Evolutionary conservation across 495 filamentous ascomycete species (phyloP).

Genomic region (Penicillium fimorum): DNA sequence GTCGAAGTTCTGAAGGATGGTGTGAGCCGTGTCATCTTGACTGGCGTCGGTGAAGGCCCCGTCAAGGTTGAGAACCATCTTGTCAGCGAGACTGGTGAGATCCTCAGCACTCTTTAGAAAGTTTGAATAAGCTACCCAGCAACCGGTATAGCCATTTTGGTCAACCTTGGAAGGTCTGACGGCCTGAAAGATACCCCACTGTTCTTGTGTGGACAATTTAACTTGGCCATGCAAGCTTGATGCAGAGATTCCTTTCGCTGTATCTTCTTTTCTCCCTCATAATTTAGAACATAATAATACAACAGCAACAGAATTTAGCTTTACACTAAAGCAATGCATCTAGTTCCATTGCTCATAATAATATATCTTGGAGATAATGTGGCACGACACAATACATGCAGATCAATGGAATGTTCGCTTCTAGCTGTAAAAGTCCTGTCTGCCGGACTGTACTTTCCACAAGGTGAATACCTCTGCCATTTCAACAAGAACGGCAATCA

Average conservation of each 20-base stretch:
- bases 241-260: conserved; percentile 19
- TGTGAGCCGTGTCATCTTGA: conserved; percentile 84
- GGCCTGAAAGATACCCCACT: conserved; percentile 28
- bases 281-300: conserved; percentile 22
- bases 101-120: conserved; percentile 33
- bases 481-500: conserved; percentile 19
- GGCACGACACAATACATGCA: neutral
- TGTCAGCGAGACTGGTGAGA: conserved; percentile 66
- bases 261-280: conserved; percentile 14
- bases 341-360: neutral
- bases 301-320: conserved; percentile 2
- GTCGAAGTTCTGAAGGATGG: conserved; percentile 67
- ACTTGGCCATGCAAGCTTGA: conserved; percentile 18
- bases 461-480: too few relatives aligned
- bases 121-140: conserved; percentile 7
- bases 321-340: neutral
- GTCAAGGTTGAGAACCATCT: conserved; percentile 73
- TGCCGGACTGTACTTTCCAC: neutral
- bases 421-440: neutral
- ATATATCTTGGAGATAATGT: neutral
- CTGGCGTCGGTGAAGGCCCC: conserved; percentile 88
- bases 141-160: conserved; percentile 14
- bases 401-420: neutral
- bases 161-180: conserved; percentile 5
- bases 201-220: conserved; percentile 12